Conservation (phyloP, 768 basidiomycete species). For the Lactifluus hygrophoroides region DNA sequence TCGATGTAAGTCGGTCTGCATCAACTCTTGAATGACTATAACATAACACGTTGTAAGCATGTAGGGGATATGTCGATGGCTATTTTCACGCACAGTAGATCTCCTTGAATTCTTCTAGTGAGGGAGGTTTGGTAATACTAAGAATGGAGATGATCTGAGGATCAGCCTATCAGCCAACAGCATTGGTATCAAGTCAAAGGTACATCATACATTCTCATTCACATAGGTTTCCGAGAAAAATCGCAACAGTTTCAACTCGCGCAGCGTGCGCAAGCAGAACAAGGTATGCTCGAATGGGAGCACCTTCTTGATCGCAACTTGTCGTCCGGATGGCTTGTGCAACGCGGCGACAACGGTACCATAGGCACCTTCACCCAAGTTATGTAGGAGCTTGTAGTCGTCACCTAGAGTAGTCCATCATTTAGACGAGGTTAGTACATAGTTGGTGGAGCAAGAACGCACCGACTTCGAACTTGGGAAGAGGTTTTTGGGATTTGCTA, state of each 20-base stretch:
- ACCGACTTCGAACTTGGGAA: conserved; percentile 72
- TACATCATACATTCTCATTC: conserved; percentile 60
- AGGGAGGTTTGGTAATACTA: conserved; percentile 79
- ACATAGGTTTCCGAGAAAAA: conserved; percentile 75
- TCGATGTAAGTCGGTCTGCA: conserved; percentile 87
- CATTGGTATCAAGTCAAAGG: conserved; percentile 6
- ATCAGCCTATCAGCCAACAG: background rate
- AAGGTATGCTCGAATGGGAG: conserved; percentile 91
- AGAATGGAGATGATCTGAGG: conserved; percentile 82
- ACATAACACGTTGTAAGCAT: conserved; percentile 1
- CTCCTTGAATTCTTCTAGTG: conserved; percentile 72
- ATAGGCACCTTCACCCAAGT: conserved; percentile 81
- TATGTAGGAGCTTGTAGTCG: conserved; percentile 64
- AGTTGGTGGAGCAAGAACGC: conserved; percentile 19
- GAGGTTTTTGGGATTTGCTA: conserved; percentile 47
- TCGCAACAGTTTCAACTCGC: conserved; percentile 85
- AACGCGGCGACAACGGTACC: conserved; percentile 86
- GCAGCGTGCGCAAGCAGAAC: conserved; percentile 81
- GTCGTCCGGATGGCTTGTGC: conserved; percentile 70
- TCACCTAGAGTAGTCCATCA: conserved; percentile 38
- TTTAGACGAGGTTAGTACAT: background rate
- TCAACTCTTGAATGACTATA: conserved; percentile 74
- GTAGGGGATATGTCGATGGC: background rate
- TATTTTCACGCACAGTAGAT: conserved; percentile 56
- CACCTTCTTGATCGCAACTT: conserved; percentile 95